phyloP scores from a whole-genome alignment of 768 basidiomycete genomes.

The Cyclocybe aegerita region DNA sequence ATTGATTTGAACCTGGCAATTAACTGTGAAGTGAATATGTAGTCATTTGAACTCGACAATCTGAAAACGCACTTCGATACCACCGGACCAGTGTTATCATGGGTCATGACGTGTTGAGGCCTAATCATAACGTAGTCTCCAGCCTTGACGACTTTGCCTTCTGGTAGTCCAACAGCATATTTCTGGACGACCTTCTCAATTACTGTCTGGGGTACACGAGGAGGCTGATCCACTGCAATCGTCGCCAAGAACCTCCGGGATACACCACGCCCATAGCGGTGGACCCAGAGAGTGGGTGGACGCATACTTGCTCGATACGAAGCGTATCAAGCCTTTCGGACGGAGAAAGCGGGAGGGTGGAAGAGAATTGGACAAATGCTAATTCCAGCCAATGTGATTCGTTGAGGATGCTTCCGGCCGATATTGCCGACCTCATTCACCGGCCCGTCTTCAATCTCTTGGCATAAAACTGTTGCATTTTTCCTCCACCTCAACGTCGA shows the following conservation, averaged over 20 bases:
- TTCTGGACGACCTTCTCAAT: constrained; percentile 98
- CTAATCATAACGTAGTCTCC: constrained; percentile 99
- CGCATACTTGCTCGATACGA: constrained; percentile 18
- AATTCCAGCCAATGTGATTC: background rate
- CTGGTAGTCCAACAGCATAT: constrained; percentile 88
- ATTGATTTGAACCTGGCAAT: constrained; percentile 85
- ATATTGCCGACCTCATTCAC: background rate
- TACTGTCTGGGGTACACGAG: constrained; percentile 70
- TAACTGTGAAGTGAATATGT: constrained; percentile 5
- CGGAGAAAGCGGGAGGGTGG: background rate
- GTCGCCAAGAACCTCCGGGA: constrained; percentile 27
- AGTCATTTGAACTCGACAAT: constrained; percentile 1
- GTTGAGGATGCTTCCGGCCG: background rate
- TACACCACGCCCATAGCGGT: constrained; percentile 11
- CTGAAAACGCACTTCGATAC: constrained; percentile 80
- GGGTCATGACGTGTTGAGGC: constrained; percentile 97
- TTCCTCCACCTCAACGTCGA: too few relatives aligned
- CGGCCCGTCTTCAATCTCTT: background rate
- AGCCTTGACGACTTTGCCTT: constrained; percentile 78
- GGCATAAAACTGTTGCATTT: too few relatives aligned
- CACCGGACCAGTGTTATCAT: constrained; percentile 98
- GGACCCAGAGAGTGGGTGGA: constrained; percentile 19
- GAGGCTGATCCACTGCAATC: constrained; percentile 14
- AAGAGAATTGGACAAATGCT: background rate
- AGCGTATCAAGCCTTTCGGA: background rate